Evolutionary conservation across 305 asterid species (phyloP).

Genomic region (Solanum hybrid): DNA sequence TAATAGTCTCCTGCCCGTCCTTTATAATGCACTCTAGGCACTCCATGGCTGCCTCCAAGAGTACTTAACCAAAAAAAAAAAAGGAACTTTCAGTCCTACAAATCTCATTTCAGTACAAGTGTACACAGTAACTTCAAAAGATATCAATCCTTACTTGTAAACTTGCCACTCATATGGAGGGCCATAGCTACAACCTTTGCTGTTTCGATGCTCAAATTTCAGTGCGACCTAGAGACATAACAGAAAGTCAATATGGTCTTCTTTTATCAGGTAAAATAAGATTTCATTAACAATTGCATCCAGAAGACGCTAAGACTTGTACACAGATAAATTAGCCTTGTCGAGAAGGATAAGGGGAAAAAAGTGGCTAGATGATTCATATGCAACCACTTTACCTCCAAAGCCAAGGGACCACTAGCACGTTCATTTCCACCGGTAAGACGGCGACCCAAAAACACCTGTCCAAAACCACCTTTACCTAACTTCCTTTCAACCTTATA

Average conservation of each 20-base stretch:
- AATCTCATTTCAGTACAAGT: background rate
- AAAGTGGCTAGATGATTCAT: background rate
- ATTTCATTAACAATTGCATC: background rate
- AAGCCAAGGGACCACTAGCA: constrained; percentile 17
- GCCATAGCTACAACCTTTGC: constrained; percentile 42
- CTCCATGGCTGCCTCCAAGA: constrained; percentile 38
- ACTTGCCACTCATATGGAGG: constrained; percentile 45
- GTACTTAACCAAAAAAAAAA: constrained; percentile 17
- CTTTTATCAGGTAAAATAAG: background rate
- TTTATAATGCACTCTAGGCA: constrained; percentile 34
- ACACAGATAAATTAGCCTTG: background rate
- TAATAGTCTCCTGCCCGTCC: constrained; percentile 36
- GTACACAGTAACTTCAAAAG: background rate
- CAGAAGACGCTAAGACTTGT: background rate
- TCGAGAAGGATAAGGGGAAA: background rate
- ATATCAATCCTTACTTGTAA: constrained; percentile 27
- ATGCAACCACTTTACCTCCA: constrained; percentile 15
- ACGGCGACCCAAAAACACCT: constrained; percentile 36
- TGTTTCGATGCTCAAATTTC: constrained; percentile 37
- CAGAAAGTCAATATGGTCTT: background rate
- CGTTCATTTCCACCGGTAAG: constrained; percentile 19
- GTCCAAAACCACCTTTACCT: constrained; percentile 43
- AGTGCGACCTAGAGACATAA: constrained; percentile 23
- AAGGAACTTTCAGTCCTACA: background rate
- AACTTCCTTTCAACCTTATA: constrained; percentile 33